These are phyloP conservation scores for Fusarium nodosum DNA, from an alignment of 2,329 filamentous ascomycete genomes.

Conservation along the genomic window DNA sequence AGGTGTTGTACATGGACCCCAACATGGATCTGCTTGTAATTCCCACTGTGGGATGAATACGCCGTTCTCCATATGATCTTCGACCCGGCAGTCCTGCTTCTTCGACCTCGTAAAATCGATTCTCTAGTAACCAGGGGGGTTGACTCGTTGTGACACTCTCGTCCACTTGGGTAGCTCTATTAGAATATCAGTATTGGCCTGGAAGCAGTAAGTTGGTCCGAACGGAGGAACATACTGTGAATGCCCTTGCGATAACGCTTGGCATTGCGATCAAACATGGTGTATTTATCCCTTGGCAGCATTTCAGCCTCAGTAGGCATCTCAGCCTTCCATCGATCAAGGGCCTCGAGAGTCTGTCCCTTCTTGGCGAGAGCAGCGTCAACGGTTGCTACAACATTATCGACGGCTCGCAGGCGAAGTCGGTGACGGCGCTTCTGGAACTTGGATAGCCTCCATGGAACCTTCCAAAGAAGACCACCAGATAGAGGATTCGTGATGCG, in stretches of 20 bases:
- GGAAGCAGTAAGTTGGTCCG: background rate
- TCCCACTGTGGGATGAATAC: slow-evolving; percentile 42
- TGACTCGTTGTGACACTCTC: slow-evolving; percentile 91
- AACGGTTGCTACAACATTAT: slow-evolving; percentile 86
- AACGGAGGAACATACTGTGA: slow-evolving; percentile 78
- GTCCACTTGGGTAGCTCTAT: slow-evolving; percentile 92
- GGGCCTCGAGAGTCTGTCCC: slow-evolving; percentile 78
- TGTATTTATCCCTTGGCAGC: slow-evolving; percentile 97
- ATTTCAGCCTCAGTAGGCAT: slow-evolving; percentile 98
- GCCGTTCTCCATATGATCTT: slow-evolving; percentile 42
- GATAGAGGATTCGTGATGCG: slow-evolving; percentile 81
- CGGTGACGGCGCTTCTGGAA: slow-evolving; percentile 93
- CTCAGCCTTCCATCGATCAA: slow-evolving; percentile 92
- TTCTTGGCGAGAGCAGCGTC: slow-evolving; percentile 82
- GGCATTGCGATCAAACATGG: slow-evolving; percentile 95
- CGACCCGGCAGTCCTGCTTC: slow-evolving; percentile 17
- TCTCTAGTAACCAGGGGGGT: slow-evolving; percentile 91
- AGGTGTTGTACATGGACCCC: slow-evolving; percentile 51
- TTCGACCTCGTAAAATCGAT: slow-evolving; percentile 22
- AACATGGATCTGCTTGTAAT: slow-evolving; percentile 37
- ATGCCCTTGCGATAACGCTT: slow-evolving; percentile 97
- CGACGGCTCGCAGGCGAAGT: slow-evolving; percentile 84
- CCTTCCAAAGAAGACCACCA: slow-evolving; percentile 94
- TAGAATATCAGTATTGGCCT: slow-evolving; percentile 37
- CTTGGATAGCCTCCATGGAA: slow-evolving; percentile 92